These are phyloP conservation scores for Orbilia brochopaga DNA, from an alignment of 2,329 filamentous ascomycete genomes.

Conservation along the genomic window DNA sequence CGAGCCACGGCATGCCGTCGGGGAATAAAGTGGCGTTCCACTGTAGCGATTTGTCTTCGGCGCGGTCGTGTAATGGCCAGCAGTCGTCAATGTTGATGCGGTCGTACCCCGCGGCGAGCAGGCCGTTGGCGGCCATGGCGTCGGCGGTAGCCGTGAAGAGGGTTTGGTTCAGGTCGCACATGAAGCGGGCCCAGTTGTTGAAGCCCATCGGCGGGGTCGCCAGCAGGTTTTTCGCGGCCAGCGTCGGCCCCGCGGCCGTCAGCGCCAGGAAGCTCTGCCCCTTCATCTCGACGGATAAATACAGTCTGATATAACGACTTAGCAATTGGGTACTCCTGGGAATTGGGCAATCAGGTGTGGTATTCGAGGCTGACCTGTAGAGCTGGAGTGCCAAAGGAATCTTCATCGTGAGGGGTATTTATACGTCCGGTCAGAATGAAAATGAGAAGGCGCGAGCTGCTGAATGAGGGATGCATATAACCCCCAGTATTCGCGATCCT, in stretches of 20 bases:
- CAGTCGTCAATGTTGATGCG: slow-evolving; percentile 61
- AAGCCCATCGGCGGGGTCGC: slow-evolving; percentile 63
- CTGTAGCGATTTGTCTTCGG: slow-evolving; percentile 58
- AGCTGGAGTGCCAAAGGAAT: background rate
- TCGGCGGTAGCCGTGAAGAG: slow-evolving; percentile 62
- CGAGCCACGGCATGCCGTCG: slow-evolving; percentile 60
- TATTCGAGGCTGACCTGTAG: background rate
- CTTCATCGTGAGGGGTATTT: slow-evolving; percentile 2
- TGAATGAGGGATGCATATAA: too few relatives aligned
- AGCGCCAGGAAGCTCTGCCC: slow-evolving; percentile 13
- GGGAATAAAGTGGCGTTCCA: slow-evolving; percentile 60
- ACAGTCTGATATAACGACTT: background rate
- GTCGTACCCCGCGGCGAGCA: slow-evolving; percentile 56
- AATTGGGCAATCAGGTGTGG: background rate
- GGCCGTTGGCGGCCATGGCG: slow-evolving; percentile 59
- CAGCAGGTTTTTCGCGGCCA: slow-evolving; percentile 53
- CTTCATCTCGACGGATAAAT: slow-evolving; percentile 12
- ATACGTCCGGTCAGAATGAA: too few relatives aligned
- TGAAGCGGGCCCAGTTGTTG: slow-evolving; percentile 63
- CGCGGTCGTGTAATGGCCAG: slow-evolving; percentile 59
- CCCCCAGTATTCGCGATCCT: too few relatives aligned
- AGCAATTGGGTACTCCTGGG: background rate
- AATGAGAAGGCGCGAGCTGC: too few relatives aligned
- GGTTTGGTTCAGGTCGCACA: slow-evolving; percentile 62
- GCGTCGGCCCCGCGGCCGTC: slow-evolving; percentile 6